A percentile compares a stretch with the other conserved stretches of the same genome.
These are phyloP conservation scores for Clavispora santaluciae DNA, from an alignment of 805 yeast genomes.

Conservation along the genomic window DNA sequence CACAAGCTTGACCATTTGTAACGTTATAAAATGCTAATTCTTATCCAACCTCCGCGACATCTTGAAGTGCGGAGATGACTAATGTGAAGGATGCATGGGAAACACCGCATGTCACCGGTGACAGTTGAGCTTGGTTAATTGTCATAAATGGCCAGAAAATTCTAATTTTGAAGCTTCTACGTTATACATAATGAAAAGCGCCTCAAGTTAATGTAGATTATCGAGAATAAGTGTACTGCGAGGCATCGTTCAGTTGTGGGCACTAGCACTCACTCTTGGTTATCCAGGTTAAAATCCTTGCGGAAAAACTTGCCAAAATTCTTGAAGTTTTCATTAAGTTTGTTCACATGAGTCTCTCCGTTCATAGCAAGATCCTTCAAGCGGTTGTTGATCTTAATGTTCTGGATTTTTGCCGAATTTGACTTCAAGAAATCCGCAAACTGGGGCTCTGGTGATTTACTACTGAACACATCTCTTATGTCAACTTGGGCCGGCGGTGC, in stretches of 20 bases:
- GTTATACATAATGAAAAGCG: too few relatives aligned
- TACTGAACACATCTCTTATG: conserved; percentile 6
- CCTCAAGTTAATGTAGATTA: too few relatives aligned
- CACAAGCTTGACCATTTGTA: conserved; percentile 38
- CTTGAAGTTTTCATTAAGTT: conserved; percentile 61
- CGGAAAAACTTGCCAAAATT: conserved; percentile 53
- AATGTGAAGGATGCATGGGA: too few relatives aligned
- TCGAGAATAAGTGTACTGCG: too few relatives aligned
- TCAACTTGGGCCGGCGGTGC: conserved; percentile 9
- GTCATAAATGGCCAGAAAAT: too few relatives aligned
- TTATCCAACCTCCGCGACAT: too few relatives aligned
- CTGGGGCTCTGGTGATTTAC: conserved; percentile 24
- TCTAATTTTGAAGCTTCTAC: too few relatives aligned
- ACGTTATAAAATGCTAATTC: background rate
- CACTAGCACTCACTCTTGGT: background rate
- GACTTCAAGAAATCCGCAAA: conserved; percentile 15
- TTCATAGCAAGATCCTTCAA: conserved; percentile 42
- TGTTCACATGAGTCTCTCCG: conserved; percentile 59
- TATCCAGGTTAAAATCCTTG: conserved; percentile 21
- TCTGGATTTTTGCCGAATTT: conserved; percentile 35
- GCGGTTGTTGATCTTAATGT: conserved; percentile 37
- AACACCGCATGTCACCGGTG: too few relatives aligned
- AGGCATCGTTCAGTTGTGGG: too few relatives aligned
- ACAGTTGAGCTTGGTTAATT: too few relatives aligned
- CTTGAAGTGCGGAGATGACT: background rate